Percentiles rank a stretch among this genome's conserved stretches.
These are phyloP conservation scores for Annulohypoxylon maeteangense DNA, from an alignment of 495 filamentous ascomycete genomes.

Conservation along the genomic window DNA sequence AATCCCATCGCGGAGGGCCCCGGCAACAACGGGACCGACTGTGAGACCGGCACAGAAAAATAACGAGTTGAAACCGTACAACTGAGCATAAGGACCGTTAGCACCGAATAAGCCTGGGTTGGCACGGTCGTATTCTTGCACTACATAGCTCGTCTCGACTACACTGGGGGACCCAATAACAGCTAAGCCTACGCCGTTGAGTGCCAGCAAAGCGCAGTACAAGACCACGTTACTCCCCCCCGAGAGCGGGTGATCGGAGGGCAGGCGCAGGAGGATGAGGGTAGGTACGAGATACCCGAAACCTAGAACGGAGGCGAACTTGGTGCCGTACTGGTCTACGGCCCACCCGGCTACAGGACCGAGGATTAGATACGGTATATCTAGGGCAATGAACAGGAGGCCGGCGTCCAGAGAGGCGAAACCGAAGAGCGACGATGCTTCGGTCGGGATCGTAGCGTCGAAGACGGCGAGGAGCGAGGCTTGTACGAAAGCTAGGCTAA, in stretches of 20 bases:
- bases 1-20: conserved; percentile 58
- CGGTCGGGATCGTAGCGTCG: conserved; percentile 67
- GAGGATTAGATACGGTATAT: conserved; percentile 59
- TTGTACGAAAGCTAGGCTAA: conserved; percentile 62
- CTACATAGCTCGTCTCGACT: conserved; percentile 47
- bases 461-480: conserved; percentile 61
- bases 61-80: conserved; percentile 66
- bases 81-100: conserved; percentile 65
- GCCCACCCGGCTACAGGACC: conserved; percentile 64
- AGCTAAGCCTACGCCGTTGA: conserved; percentile 62
- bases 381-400: conserved; percentile 67
- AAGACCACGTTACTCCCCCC: conserved; percentile 51
- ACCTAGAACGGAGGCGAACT: conserved; percentile 58
- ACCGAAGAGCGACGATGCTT: conserved; percentile 60
- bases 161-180: conserved; percentile 57
- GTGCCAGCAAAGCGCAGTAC: conserved; percentile 58
- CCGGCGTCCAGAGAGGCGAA: conserved; percentile 69
- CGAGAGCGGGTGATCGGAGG: conserved; percentile 47
- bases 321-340: conserved; percentile 64
- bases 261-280: conserved; percentile 64
- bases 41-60: conserved; percentile 64
- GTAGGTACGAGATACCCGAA: conserved; percentile 60
- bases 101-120: conserved; percentile 52
- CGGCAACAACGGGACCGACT: conserved; percentile 61
- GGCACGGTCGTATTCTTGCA: conserved; percentile 48